Evolutionary conservation across 2,329 filamentous ascomycete species (phyloP), one percentile per base, ranked within the genome.

Genomic region (Aspergillus japonicus): DNA sequence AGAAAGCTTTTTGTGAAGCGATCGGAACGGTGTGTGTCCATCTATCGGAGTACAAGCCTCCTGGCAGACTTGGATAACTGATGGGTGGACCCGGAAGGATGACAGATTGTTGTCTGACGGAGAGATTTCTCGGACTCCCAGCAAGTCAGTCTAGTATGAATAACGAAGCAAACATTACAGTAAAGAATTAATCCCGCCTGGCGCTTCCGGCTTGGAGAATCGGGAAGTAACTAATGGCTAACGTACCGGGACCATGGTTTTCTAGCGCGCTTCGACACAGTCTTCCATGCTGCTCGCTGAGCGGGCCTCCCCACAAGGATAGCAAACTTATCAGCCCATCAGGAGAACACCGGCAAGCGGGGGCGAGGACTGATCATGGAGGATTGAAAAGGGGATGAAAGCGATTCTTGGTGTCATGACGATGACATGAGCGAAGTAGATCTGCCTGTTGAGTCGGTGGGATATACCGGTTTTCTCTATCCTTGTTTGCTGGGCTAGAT

Each of bases 221-320:
- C 21, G 16, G 21, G 26, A 11, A 16, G 42, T 33, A 55, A 29
- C 1, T 29, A 10, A 55, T 48, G 16, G 44, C 29, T 55, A 23
- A 42, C 53, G 59, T 58, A 54, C 53, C 55, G 53, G 60, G 58
- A 61, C 35, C 47, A 48, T 50, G 52, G 2, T 64, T 64, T 66
- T 66, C 63, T 66, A 66, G 64, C 62, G 64, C 53, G 60, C 63
- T 66, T 65, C 63, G 58, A 62, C 52, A 58, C 53, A 33, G 55
- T 54, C 48, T 65, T 64, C 63, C 23, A 66, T 61, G 63, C 56
- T 56, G 56, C 54, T 57, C 50, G 51, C 44, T 59, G 58, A 57
- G 59, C 51, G 59, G 26, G 56, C 39, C 39, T 33, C 48, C 54
- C 57, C 57, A 63, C 63, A 19, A 14, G 51, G 29, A 42, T 42